Evolutionary conservation across 805 yeast genomes (phyloP).

Genomic region (Limtongozyma cylindracea): DNA sequence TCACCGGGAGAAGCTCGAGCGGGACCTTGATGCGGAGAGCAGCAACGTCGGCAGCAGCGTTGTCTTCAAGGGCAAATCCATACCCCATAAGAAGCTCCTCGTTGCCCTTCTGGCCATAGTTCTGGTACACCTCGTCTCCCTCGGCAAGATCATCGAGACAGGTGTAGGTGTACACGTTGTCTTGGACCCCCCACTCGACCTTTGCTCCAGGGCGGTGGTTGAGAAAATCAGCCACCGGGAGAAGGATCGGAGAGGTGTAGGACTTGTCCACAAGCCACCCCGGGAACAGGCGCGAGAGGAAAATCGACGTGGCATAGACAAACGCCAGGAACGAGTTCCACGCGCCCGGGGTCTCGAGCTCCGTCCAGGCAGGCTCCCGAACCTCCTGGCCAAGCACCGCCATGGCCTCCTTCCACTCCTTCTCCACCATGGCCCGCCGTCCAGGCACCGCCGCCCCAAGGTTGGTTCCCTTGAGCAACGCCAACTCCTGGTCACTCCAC

Average conservation of each 20-base stretch:
- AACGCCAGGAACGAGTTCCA: conserved; percentile 50
- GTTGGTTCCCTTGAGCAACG: conserved; percentile 40
- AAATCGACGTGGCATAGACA: conserved; percentile 50
- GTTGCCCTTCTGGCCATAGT: conserved; percentile 75
- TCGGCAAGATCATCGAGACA: too few relatives aligned
- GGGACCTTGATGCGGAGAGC: conserved; percentile 36
- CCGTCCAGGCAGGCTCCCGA: conserved; percentile 9
- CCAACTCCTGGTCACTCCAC: conserved; percentile 30
- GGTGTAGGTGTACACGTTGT: conserved; percentile 11
- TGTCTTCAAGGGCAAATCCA: conserved; percentile 44
- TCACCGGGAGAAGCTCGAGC: too few relatives aligned
- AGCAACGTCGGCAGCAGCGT: conserved; percentile 28
- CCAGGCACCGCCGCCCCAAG: conserved; percentile 25
- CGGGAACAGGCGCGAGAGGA: conserved; percentile 68
- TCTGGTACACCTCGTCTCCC: conserved; percentile 30
- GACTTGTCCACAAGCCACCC: conserved; percentile 19
- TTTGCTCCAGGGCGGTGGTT: conserved; percentile 41
- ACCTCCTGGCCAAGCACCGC: conserved; percentile 8
- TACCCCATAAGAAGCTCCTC: conserved; percentile 63
- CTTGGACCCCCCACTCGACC: conserved; percentile 32
- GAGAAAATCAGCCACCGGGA: conserved; percentile 58
- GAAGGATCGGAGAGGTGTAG: conserved; percentile 32
- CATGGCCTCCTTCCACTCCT: conserved; percentile 32
- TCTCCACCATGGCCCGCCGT: conserved; percentile 17
- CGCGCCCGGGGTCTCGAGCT: conserved; percentile 5